Base-by-base conservation (phyloP, 2,329 filamentous ascomycete genomes). In the Ascochyta clinopodiicola region DNA sequence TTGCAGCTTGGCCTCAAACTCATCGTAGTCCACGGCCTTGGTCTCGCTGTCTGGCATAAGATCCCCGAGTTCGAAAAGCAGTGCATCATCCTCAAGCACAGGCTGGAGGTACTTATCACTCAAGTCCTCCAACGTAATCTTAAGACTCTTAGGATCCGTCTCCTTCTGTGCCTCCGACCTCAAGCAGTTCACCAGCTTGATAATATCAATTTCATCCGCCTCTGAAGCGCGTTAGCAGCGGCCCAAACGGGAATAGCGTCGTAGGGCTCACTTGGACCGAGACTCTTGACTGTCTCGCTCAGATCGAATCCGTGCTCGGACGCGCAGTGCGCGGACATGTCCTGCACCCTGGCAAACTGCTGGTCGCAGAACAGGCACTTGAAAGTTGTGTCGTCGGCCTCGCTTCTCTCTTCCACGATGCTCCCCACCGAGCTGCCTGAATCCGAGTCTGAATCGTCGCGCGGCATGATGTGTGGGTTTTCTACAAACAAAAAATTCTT, bases 1-100 rank as follows among this genome's bases (percentile, higher is more conserved):
- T 39, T 76, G 70, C 40, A 82, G 57, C 74, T 76, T 46, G 50
- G 68, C 64, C 73, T 78, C 63, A 32, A 66, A 74, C 19, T 73
- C 71, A 7, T 70, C 66, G 42, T 74, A 72, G 39, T 74, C 71
- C 7, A 67, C 57, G 13, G 61, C 63, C 25, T 71, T 70, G 12
- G 59, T 56, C 35, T 72, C 67, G 8, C 52, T 48, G 15, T 68
- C 67, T 5, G 64, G 67, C 67, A 72, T 71, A 19, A 96, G 80
- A 59, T 97, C 95, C 61, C 96, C 94, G 19, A 99, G 81, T 51
- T 86, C 90, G 71, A 96, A 92, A 29, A 99, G 85, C 48, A 98
- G 80, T 4, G 93, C 90, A 73, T 99, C 95, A 63, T 97, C 92
- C 55, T 95, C 88, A 7, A 99, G 78, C 4, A 92, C 88, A 0